Evolutionary conservation across 306 rosid species (phyloP).

Genomic region (Pyrus pyrifolia): DNA sequence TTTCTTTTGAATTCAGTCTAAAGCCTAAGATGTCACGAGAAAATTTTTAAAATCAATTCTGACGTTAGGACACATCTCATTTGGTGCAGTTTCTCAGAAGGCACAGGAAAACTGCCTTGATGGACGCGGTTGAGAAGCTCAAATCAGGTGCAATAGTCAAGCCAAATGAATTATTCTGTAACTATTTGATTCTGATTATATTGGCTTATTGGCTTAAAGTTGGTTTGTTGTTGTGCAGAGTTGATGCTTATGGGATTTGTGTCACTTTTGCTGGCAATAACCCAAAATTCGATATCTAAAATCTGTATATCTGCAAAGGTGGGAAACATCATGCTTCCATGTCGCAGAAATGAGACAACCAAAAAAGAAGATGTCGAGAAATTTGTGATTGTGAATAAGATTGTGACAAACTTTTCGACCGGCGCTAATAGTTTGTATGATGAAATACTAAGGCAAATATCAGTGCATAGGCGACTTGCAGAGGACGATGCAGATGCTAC

Average conservation of each 20-base stretch:
- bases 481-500: constrained; percentile 1
- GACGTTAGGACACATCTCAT: background rate
- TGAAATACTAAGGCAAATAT: background rate
- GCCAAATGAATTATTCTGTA: background rate
- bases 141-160: constrained; percentile 22
- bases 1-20: background rate
- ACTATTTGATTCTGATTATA: background rate
- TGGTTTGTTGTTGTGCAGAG: constrained; percentile 5
- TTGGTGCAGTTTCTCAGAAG: constrained; percentile 25
- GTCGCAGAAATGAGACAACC: background rate
- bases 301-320: constrained; percentile 23
- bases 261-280: constrained; percentile 26
- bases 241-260: constrained; percentile 39
- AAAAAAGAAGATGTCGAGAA: background rate
- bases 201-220: background rate
- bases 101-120: constrained; percentile 15
- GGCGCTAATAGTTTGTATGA: background rate
- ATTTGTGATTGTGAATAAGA: background rate
- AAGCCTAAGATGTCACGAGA: background rate
- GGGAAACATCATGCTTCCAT: constrained; percentile 35
- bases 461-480: background rate
- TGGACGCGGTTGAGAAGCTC: constrained; percentile 29
- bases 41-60: background rate
- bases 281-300: constrained; percentile 24
- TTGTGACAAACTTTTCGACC: background rate